phyloP scores from a whole-genome alignment of 805 yeast species.

The Ogataea kodamae region DNA sequence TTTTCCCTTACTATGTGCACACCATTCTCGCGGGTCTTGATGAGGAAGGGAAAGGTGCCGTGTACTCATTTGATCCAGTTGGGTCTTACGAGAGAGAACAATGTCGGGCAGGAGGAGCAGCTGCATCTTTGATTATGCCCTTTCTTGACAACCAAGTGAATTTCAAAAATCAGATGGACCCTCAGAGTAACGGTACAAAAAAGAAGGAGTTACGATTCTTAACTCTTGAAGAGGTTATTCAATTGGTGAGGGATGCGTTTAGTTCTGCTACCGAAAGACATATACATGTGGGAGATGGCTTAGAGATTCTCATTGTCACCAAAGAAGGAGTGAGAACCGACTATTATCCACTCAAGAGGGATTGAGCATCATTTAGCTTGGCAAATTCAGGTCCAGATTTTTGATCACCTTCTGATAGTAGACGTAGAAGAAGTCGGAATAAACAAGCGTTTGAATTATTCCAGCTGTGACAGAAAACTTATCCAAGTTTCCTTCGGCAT shows the following conservation, averaged over 20 bases:
- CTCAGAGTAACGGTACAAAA: conserved; percentile 65
- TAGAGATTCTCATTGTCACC: conserved; percentile 86
- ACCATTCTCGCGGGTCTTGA: conserved; percentile 94
- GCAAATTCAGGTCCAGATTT: conserved; percentile 69
- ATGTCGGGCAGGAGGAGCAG: conserved; percentile 97
- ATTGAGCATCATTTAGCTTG: conserved; percentile 41
- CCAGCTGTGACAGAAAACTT: conserved; percentile 75
- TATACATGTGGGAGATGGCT: conserved; percentile 96
- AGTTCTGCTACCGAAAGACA: conserved; percentile 97
- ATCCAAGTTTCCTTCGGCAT: conserved; percentile 61
- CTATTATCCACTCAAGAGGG: conserved; percentile 83
- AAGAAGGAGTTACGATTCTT: conserved; percentile 62
- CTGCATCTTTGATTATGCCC: conserved; percentile 94
- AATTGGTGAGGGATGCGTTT: conserved; percentile 89
- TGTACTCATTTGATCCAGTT: conserved; percentile 95
- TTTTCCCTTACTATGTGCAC: conserved; percentile 95
- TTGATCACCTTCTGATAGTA: conserved; percentile 80
- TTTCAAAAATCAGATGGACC: conserved; percentile 88
- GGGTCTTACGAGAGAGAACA: conserved; percentile 97
- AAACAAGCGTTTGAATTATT: conserved; percentile 75
- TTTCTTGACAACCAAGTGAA: conserved; percentile 96
- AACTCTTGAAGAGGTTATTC: conserved; percentile 77
- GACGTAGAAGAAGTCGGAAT: conserved; percentile 93
- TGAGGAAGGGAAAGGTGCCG: conserved; percentile 87
- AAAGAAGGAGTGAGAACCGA: conserved; percentile 88